Evolutionary conservation across 2,329 filamentous ascomycete genomes (phyloP).

Genomic region (Aspergillus sp.): DNA sequence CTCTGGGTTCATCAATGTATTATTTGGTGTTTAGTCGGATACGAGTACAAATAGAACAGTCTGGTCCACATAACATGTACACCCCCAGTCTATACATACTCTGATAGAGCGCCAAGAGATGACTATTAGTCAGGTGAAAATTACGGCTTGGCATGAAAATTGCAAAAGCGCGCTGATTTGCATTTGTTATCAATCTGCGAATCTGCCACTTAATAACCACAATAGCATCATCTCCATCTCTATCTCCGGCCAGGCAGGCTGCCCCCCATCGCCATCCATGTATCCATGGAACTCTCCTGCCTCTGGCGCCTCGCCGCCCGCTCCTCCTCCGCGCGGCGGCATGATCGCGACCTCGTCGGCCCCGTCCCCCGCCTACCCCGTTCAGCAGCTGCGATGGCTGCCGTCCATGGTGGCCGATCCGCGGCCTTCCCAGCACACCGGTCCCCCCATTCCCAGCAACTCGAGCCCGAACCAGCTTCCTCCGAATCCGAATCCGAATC

Average conservation of each 20-base stretch:
- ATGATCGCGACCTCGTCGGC: conserved; percentile 1
- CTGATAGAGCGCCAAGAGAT: no score
- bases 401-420: conserved; percentile 14
- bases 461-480: no score
- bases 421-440: conserved; percentile 6
- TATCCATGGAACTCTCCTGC: conserved; percentile 9
- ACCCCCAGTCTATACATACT: no score
- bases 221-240: no score
- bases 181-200: background rate
- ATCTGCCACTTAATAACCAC: no score
- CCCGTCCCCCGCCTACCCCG: conserved; percentile 8
- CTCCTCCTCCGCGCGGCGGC: conserved; percentile 2
- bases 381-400: conserved; percentile 18
- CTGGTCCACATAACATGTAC: no score
- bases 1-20: no score
- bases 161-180: background rate
- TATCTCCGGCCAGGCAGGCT: no score
- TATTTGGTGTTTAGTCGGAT: no score
- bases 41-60: no score
- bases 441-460: no score
- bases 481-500: conserved; percentile 10
- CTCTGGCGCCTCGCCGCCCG: conserved; percentile 1
- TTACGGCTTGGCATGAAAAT: background rate
- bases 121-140: background rate
- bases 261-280: no score